Evolutionary conservation across 495 filamentous ascomycete species (phyloP), one percentile per base, ranked within the genome.

Genomic region (Penicillium coffeae): DNA sequence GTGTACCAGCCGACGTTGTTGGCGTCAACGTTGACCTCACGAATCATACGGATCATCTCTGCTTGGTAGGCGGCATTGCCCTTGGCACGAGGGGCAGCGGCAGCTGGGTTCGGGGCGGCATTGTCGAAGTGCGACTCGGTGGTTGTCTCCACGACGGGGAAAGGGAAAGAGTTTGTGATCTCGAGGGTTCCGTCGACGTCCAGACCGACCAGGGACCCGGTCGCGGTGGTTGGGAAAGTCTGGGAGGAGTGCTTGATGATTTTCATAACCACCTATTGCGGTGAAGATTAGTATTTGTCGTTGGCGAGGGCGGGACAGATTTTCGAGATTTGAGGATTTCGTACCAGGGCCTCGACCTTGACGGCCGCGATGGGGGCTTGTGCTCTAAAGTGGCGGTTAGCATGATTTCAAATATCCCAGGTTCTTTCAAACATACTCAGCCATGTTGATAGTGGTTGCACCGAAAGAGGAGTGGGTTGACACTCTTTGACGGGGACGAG

Each of bases 1-100:
- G 89, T 95, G 71, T 98, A 98, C 92, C 92, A 98, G 48, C 93
- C 93, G 46, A 94, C 90, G 58, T 89, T 95, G 75, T 97, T 95
- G 52, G 93, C 93, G 68, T 98, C 93, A 46, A 97, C 88, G 64
- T 98, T 98, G 57, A 98, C 94, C 69, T 96, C 94, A 62, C 90
- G 83, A 32, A 98, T 76, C 68, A 90, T 91, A 55, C 88, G 86
- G 65, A 98, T 90, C 93, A 97, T 97, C 71, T 98, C 94, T 50
- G 84, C 87, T 73, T 96, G 91, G 69, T 98, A 98, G 50, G 72
- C 74, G 13, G 82, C 76, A 64, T 95, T 96, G 40, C 87, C 79
- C 75, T 97, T 98, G 15, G 90, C 85, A 45, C 93, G 82, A 48
- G 93, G 93, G 30, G 94, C 93, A 10, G 88, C 87, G 21, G 89